These are phyloP conservation scores for Rhodosporidiobolus sp. DNA, from an alignment of 768 basidiomycete genomes.

Conservation along the genomic window DNA sequence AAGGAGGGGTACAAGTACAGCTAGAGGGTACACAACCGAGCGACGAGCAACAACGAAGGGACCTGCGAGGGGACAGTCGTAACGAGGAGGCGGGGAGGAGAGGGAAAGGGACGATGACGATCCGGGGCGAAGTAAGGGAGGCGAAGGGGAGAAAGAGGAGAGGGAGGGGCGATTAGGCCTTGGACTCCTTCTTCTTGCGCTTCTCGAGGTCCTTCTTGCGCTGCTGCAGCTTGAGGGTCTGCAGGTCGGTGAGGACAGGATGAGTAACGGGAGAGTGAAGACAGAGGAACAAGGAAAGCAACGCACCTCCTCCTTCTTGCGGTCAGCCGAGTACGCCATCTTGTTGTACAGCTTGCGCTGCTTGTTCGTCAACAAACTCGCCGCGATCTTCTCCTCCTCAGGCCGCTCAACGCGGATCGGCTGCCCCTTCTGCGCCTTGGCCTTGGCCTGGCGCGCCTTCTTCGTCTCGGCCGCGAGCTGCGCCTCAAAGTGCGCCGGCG, in stretches of 20 bases:
- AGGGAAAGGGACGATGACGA: no score
- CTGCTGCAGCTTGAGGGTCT: conserved; percentile 39
- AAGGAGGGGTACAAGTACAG: no score
- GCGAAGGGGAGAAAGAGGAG: background rate
- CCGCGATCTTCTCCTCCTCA: conserved; percentile 51
- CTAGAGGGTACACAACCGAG: no score
- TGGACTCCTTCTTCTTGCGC: conserved; percentile 37
- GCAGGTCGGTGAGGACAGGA: background rate
- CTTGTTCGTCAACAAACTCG: conserved; percentile 53
- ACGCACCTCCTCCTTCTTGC: conserved; percentile 51
- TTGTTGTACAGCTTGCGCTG: conserved; percentile 53
- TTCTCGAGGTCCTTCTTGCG: conserved; percentile 41
- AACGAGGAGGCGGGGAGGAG: no score
- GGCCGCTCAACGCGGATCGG: conserved; percentile 28
- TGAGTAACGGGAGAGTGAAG: background rate
- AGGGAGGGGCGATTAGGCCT: background rate
- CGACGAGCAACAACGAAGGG: no score
- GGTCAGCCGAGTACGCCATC: conserved; percentile 52
- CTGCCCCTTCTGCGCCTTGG: conserved; percentile 23
- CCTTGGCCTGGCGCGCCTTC: conserved; percentile 37
- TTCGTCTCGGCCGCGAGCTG: conserved; percentile 50
- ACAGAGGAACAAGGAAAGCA: background rate
- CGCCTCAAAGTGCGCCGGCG: conserved; percentile 48
- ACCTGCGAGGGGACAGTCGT: no score
- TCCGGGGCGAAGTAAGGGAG: no score